These are phyloP conservation scores for Kwoniella sp. DNA, from an alignment of 768 basidiomycete genomes.

Conservation along the genomic window DNA sequence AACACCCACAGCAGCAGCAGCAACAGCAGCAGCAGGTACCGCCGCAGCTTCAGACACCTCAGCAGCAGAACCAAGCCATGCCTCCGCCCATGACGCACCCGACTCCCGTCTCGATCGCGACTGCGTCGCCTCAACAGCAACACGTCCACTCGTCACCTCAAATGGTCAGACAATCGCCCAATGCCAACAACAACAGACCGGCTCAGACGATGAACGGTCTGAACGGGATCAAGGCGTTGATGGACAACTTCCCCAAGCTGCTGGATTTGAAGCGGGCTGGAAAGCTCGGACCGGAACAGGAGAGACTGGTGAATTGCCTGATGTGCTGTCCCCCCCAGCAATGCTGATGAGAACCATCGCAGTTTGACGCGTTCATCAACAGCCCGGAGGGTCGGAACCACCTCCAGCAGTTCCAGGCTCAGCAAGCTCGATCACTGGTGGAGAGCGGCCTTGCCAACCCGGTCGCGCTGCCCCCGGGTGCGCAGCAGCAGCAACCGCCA, in stretches of 20 bases:
- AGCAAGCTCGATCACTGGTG: slow-evolving; percentile 23
- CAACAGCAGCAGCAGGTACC: slow-evolving; percentile 8
- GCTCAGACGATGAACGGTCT: not conserved
- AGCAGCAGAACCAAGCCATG: slow-evolving; percentile 14
- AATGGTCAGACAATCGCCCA: slow-evolving; percentile 11
- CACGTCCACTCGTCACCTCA: slow-evolving; percentile 12
- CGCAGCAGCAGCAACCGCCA: slow-evolving; percentile 16
- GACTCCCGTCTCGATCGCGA: slow-evolving; percentile 12
- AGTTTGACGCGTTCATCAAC: slow-evolving; percentile 31
- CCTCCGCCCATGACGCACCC: slow-evolving; percentile 4
- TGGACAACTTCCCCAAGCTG: slow-evolving; percentile 37
- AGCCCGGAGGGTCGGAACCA: slow-evolving; percentile 31
- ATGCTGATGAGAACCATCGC: not conserved
- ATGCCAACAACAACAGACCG: not conserved
- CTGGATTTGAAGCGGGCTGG: slow-evolving; percentile 25
- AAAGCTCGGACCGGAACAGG: slow-evolving; percentile 27
- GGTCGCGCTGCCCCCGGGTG: slow-evolving; percentile 9
- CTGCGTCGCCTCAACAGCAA: slow-evolving; percentile 8
- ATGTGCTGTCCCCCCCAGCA: too few relatives aligned
- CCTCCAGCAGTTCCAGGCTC: slow-evolving; percentile 21
- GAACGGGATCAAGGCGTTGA: slow-evolving; percentile 19
- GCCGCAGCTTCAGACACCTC: slow-evolving; percentile 4
- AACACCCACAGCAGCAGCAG: slow-evolving; percentile 3
- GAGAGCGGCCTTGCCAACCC: slow-evolving; percentile 19
- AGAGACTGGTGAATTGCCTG: slow-evolving; percentile 26